Conservation (phyloP, 2,329 filamentous ascomycete genomes). For the Trichoderma koningii region DNA sequence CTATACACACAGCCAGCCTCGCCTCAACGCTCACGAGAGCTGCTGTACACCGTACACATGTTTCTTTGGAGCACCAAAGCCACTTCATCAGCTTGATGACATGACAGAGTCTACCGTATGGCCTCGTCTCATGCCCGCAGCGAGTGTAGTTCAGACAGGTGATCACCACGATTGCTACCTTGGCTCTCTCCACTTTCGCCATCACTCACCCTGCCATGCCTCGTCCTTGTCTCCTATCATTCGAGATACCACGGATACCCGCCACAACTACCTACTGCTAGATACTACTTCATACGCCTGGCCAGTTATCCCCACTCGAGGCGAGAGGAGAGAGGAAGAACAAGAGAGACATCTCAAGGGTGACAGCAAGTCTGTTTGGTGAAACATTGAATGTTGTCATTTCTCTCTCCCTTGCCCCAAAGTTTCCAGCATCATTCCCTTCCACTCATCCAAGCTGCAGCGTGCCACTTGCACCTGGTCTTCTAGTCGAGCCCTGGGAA, state of each 20-base stretch:
- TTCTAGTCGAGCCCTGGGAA: background rate
- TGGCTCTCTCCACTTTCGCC: background rate
- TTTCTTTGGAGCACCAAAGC: background rate
- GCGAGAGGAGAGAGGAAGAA: background rate
- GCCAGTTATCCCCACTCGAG: background rate
- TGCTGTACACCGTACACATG: background rate
- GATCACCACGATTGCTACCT: background rate
- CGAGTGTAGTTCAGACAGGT: background rate
- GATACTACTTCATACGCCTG: no score
- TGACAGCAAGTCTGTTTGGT: background rate
- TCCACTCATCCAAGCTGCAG: background rate
- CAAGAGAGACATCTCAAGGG: background rate
- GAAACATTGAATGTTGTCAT: constrained; percentile 19
- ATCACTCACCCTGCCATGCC: background rate
- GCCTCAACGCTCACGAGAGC: background rate
- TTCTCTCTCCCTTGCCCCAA: background rate
- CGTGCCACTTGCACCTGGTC: background rate
- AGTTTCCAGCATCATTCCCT: background rate
- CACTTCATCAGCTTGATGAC: background rate
- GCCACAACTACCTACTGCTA: no score
- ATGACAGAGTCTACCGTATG: background rate
- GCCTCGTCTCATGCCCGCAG: background rate
- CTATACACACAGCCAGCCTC: background rate
- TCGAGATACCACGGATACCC: background rate
- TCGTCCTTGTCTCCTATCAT: background rate